These are phyloP conservation scores for Paracoccidioides lutzii DNA, from an alignment of 2,329 filamentous ascomycete genomes.

Conservation along the genomic window DNA sequence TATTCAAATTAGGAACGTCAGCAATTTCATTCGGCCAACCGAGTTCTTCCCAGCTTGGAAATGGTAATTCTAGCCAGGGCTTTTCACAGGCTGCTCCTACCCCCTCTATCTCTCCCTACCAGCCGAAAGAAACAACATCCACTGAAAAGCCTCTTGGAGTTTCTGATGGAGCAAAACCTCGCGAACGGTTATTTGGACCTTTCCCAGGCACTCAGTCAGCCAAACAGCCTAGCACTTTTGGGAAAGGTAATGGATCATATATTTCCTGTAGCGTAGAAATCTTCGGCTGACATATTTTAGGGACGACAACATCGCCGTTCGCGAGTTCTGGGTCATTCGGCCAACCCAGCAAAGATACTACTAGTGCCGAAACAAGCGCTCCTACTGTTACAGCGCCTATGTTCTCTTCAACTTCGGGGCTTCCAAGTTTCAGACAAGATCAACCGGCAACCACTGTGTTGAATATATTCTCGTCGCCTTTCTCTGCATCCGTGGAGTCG, in stretches of 20 bases:
- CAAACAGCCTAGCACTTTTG: constrained; percentile 1
- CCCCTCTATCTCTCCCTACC: neutral
- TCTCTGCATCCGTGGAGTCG: neutral
- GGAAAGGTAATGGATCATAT: constrained; percentile 1
- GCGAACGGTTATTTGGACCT: neutral
- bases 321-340: neutral
- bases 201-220: neutral
- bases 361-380: neutral
- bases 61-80: neutral
- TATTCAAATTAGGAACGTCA: neutral
- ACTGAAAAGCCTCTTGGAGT: neutral
- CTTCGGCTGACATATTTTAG: neutral
- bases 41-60: neutral
- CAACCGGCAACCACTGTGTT: neutral
- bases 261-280: neutral
- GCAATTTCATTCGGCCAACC: neutral
- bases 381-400: neutral
- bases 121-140: neutral
- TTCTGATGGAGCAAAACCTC: neutral
- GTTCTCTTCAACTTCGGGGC: neutral
- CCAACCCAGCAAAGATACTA: neutral
- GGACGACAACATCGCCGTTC: neutral
- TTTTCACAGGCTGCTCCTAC: neutral
- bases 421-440: neutral
- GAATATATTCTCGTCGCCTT: neutral